Conservation (phyloP, 2,329 filamentous ascomycete species). For the Diplocarpon rosae region DNA sequence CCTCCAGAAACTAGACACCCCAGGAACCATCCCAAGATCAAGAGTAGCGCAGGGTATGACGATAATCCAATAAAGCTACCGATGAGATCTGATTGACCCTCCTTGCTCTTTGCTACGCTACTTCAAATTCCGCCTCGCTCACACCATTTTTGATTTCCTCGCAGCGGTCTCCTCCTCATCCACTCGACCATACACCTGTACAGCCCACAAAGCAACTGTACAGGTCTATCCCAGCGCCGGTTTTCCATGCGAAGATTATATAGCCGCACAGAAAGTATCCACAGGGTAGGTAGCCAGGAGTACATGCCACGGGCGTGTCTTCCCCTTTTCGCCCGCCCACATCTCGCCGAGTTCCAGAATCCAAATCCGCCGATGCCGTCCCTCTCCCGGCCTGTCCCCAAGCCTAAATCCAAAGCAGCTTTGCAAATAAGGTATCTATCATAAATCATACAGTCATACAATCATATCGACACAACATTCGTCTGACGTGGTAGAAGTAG, state of each 20-base stretch:
- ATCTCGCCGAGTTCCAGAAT: slow-evolving; percentile 7
- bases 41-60: too few species aligned
- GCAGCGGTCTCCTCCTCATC: too few species aligned
- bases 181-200: slow-evolving; percentile 9
- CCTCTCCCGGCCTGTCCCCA: too few species aligned
- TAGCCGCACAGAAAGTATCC: slow-evolving; percentile 11
- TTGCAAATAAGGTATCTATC: slow-evolving; percentile 19
- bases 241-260: slow-evolving; percentile 17
- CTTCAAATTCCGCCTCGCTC: slow-evolving; percentile 5
- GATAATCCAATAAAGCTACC: too few species aligned
- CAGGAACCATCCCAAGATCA: too few species aligned
- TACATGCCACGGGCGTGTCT: slow-evolving; percentile 22
- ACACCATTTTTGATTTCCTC: slow-evolving; percentile 5
- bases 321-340: slow-evolving; percentile 1
- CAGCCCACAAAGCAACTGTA: slow-evolving; percentile 7
- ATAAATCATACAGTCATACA: slow-evolving; percentile 25
- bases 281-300: not conserved
- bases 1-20: too few species aligned
- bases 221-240: slow-evolving; percentile 14
- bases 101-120: not conserved
- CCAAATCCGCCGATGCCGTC: slow-evolving; percentile 3
- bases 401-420: too few species aligned
- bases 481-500: slow-evolving; percentile 5
- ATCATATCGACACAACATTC: slow-evolving; percentile 23
- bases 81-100: not conserved